Evolutionary conservation across 345 rosid genomes (phyloP), one percentile per base, ranked within the genome.

Genomic region (Citrus glauca): DNA sequence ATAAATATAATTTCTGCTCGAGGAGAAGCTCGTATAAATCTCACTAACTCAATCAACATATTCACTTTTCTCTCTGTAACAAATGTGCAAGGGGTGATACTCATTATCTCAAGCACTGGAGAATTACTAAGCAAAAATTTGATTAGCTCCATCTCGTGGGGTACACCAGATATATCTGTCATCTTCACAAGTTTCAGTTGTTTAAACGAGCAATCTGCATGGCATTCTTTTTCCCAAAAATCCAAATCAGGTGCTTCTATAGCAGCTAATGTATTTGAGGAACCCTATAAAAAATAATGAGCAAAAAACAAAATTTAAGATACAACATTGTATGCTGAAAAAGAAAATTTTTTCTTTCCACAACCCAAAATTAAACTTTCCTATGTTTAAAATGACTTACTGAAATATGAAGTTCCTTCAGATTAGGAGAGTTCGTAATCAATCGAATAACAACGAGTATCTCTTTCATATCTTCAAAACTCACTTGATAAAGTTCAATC

Each of bases 381-480:
- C 8, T n/a, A 69, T n/a, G 65, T 2, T 78, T 65, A 53, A 9
- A 24, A 72, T 9, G 62, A 86, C 95, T 86, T 83, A 96, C 97
- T 57, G 99, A 94, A 66, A 94, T 88, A 67, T 77, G 85, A 73
- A 96, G 91, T 80, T 92, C 94, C 76, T 76, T 88, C 73, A 96
- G 85, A 82, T 90, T 91, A 56, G 99, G 99, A 66, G 95, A 88
- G 86, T 90, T 89, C 5, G 89, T 84, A 81, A 96, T 86, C 93
- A 96, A 80, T 73, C 88, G 92, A 81, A 96, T 93, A 85, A 94
- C 90, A 61, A 92, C 91, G 4, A 86, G 86, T 73, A 96, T 90
- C 87, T 94, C 97, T 56, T 85, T 89, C 71, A 81, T 84, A 86
- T 96, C 99, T 84, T 96, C 99, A 69, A 94, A 94, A 74, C 97